Evolutionary conservation across 2,329 filamentous ascomycete genomes (phyloP), one percentile per base, ranked within the genome.

Genomic region (Madurella mycetomatis): DNA sequence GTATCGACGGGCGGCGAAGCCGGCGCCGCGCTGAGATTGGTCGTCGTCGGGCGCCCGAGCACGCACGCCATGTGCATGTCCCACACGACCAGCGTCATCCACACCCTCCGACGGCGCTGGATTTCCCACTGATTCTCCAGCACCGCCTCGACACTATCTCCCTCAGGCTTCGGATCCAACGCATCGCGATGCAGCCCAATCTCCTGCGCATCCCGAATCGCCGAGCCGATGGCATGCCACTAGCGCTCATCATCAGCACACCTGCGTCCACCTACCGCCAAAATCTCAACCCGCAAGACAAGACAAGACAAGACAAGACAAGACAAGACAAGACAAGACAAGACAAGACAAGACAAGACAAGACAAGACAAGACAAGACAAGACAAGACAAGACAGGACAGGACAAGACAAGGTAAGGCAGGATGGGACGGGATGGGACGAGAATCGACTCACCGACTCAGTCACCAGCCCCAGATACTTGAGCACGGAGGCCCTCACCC

Each of bases 181-280:
- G 70, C 73, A 57, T 81, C 76, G 12, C 77, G 73, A 59, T 86
- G 78, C 61, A 86, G 70, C 12, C 82, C 83, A 41, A 85, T 76
- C 60, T 85, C 82, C 63, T 85, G 82, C 0, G 81, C 83, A 63
- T 85, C 82, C 41, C 80, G 72, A 52, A 85, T 83, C 0, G 79
- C 77, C 18, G 75, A 73, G 1, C 79, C 78, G 31, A 85, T 72
- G 1, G 74, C 73, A 62, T 83, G 79, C 78, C 79, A 82, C 76
- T 80, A 48, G 19, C 15, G 8, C 25, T 65, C 51, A 65, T 57
- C 34, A 25, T 25, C 25, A 25, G 25, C 34, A 37, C 34, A 37
- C 31, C 8, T 4, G 12, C 9, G 12, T 15, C 56, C 56, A 47
- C 1, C 13, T 19, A 16, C 9, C n/a, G n/a, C n/a, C n/a, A n/a